phyloP scores from a whole-genome alignment of 106 monocot species.

The Dactylorhiza incarnata region DNA sequence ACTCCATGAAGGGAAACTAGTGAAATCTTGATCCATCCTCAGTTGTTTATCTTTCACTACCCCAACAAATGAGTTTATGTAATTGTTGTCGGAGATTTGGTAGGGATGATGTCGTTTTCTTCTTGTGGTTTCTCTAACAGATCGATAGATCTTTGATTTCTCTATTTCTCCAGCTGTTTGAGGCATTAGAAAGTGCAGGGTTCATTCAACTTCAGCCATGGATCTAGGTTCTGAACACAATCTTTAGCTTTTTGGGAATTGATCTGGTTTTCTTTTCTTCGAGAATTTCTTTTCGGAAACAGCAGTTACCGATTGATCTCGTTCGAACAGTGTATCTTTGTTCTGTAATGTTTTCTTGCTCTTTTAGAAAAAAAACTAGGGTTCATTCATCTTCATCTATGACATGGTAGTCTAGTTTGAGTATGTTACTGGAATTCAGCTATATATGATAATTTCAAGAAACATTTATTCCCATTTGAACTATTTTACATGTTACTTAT shows the following conservation, averaged over 20 bases:
- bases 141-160: background rate
- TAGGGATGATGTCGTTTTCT: background rate
- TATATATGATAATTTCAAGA: background rate
- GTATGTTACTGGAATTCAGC: background rate
- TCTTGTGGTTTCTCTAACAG: background rate
- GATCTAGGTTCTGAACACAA: background rate
- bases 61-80: background rate
- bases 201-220: background rate
- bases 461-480: no score
- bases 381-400: background rate
- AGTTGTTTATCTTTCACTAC: background rate
- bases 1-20: background rate
- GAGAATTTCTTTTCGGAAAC: background rate
- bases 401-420: background rate
- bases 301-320: background rate
- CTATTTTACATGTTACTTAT: no score
- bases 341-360: no score
- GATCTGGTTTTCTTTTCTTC: background rate
- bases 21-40: background rate
- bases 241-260: background rate
- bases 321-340: background rate
- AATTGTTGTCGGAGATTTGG: background rate
- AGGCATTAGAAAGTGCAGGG: background rate
- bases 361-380: no score
- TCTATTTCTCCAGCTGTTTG: background rate